Evolutionary conservation across 2,329 filamentous ascomycete genomes (phyloP), one percentile per base, ranked within the genome.

Genomic region (Fusarium concolor): DNA sequence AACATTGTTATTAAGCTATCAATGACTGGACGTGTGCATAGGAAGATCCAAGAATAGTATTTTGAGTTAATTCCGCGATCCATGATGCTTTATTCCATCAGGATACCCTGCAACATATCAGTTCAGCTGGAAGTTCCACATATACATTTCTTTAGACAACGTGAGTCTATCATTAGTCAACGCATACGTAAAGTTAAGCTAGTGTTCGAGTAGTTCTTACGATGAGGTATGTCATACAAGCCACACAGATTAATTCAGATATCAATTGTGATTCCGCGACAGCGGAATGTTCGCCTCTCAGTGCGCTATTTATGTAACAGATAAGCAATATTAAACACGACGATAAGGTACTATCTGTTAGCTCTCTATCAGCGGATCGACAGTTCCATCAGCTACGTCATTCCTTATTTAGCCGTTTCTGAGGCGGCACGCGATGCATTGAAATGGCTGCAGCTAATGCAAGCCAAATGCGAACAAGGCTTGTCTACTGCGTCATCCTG

Each of bases 271-370:
- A 33, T 62, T 62, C 57, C 42, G 57, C 42, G 6, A 3, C 1
- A 1, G 18, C 37, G 49, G 49, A 62, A 63, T 9, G 8, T 2
- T 28, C 6, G 10, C n/a, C 6, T 11, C 2, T 10, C 0, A 3
- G 10, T 2, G 8, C 14, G 9, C 33, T 62, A 14, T n/a, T 9
- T 1, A 2, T 3, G 6, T 43, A 62, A 46, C 47, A 35, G 41
- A 62, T 56, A 43, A 7, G 7, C 2, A 1, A 0, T 4, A 3
- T 5, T 3, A 1, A 8, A 1, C 0, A 4, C 0, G 0, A 0
- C 2, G 44, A 53, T 54, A 61, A 31, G 45, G 0, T 0, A 3
- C 0, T 10, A 10, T 18, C 4, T 38, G 59, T 49, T 62, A 63
- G 24, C 11, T 9, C 1, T 5, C 9, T 22, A 56, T 15, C 5